Conservation (phyloP, 495 filamentous ascomycete species). For the Xylaria cubensis region DNA sequence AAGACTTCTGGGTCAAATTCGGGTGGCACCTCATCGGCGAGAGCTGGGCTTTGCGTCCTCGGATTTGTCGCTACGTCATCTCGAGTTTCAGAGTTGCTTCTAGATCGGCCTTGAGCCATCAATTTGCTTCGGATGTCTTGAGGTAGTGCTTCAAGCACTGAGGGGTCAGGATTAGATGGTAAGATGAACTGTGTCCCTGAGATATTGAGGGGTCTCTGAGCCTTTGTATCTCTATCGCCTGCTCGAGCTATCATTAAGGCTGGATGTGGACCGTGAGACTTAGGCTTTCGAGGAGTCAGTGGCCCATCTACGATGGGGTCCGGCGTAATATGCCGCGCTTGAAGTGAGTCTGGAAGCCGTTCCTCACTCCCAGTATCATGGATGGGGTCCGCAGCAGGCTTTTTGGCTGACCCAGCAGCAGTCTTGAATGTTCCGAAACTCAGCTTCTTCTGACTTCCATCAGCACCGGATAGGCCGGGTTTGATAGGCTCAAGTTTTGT, state of each 20-base stretch:
- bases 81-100: conserved; percentile 31
- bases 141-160: conserved; percentile 77
- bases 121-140: conserved; percentile 79
- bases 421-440: conserved; percentile 39
- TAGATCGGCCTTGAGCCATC: conserved; percentile 48
- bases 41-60: conserved; percentile 51
- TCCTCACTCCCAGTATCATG: conserved; percentile 29
- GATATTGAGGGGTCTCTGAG: conserved; percentile 74
- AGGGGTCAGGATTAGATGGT: conserved; percentile 77
- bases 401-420: conserved; percentile 37
- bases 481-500: conserved; percentile 87
- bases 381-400: conserved; percentile 35
- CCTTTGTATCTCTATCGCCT: conserved; percentile 62
- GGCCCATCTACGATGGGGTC: conserved; percentile 54
- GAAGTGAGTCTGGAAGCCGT: conserved; percentile 45
- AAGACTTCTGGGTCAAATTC: conserved; percentile 78
- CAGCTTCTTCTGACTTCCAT: conserved; percentile 70
- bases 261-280: conserved; percentile 50
- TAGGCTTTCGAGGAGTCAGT: conserved; percentile 71
- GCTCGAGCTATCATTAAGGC: conserved; percentile 61
- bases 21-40: conserved; percentile 43
- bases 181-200: conserved; percentile 87
- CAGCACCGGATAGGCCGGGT: conserved; percentile 43
- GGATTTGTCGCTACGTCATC: conserved; percentile 35
- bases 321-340: conserved; percentile 50